Percentiles rank a stretch among this genome's conserved stretches.
These are phyloP conservation scores for Aspergillus pseudoterreus DNA, from an alignment of 2,329 filamentous ascomycete species.

Conservation along the genomic window DNA sequence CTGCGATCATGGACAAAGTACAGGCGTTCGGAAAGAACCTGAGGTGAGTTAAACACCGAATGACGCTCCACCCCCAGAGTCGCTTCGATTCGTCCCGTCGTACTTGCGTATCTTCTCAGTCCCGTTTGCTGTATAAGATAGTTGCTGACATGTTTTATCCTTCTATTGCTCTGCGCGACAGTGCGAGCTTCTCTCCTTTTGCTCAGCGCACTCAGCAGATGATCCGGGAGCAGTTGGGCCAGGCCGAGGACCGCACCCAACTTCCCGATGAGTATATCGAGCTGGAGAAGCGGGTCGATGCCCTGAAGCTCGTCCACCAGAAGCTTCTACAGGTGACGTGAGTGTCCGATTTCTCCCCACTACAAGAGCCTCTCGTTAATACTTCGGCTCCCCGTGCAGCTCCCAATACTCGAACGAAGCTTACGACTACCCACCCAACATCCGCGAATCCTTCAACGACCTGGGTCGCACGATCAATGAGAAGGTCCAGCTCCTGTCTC, in stretches of 20 bases:
- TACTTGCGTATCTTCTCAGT: background rate
- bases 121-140: background rate
- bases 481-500: constrained; percentile 86
- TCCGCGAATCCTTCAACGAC: constrained; percentile 96
- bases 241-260: constrained; percentile 95
- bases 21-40: constrained; percentile 68
- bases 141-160: constrained; percentile 25
- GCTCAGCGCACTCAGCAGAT: constrained; percentile 93
- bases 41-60: constrained; percentile 46
- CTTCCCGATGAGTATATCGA: constrained; percentile 97
- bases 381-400: constrained; percentile 44
- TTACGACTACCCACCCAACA: constrained; percentile 93
- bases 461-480: constrained; percentile 93
- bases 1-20: constrained; percentile 61
- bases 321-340: constrained; percentile 96
- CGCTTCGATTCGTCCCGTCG: background rate
- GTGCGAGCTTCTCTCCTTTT: constrained; percentile 85
- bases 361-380: background rate
- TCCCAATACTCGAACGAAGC: constrained; percentile 88
- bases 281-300: constrained; percentile 97
- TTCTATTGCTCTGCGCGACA: constrained; percentile 51
- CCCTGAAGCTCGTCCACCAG: constrained; percentile 92
- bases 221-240: constrained; percentile 95
- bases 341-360: constrained; percentile 36
- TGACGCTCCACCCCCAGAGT: constrained; percentile 9